These are phyloP conservation scores for Candida sanyaensis DNA, from an alignment of 1,139 yeast species.

Conservation along the genomic window DNA sequence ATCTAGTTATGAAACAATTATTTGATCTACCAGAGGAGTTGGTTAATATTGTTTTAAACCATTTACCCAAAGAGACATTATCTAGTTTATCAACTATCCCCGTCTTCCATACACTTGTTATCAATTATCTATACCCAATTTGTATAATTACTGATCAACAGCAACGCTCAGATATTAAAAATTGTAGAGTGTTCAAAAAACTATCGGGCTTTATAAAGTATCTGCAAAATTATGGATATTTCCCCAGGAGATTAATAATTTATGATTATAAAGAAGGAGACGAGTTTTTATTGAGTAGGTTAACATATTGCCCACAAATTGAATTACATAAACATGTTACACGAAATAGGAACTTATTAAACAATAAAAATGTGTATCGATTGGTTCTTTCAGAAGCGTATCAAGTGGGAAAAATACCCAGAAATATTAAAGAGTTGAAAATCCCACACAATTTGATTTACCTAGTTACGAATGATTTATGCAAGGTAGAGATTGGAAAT, in stretches of 20 bases:
- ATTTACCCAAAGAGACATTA: constrained; percentile 6
- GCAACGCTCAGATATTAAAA: background rate
- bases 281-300: background rate
- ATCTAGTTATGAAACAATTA: background rate
- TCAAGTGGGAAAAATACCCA: background rate
- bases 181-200: constrained; percentile 1
- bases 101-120: constrained; percentile 1
- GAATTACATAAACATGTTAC: background rate
- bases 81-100: constrained; percentile 3
- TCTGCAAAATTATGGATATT: background rate
- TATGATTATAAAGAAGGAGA: background rate
- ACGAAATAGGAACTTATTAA: background rate
- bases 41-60: constrained; percentile 5
- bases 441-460: background rate
- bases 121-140: constrained; percentile 8
- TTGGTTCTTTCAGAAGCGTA: background rate
- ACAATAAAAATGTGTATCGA: background rate
- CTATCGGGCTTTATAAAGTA: background rate
- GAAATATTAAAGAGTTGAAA: constrained; percentile 1
- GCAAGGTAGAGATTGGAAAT: background rate
- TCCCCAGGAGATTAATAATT: background rate
- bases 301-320: background rate
- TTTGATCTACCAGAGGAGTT: constrained; percentile 11
- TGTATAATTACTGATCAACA: background rate
- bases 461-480: constrained; percentile 1